These are phyloP conservation scores for Ambrosia trifida DNA, from an alignment of 129 eudicot genomes.

Conservation along the genomic window DNA sequence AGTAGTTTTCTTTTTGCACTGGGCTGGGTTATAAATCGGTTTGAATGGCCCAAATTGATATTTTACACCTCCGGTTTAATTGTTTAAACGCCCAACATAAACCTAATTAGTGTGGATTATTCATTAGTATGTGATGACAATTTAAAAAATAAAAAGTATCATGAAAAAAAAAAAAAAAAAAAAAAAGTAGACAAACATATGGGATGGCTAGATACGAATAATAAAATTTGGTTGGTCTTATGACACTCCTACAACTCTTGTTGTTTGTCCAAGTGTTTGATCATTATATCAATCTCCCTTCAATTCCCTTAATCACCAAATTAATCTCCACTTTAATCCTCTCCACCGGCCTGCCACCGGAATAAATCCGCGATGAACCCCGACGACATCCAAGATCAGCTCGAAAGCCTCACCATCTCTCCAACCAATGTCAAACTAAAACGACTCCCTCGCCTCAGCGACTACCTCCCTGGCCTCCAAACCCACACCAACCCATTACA, in stretches of 20 bases:
- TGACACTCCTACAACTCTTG: constrained; percentile 14
- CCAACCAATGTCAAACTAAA: constrained; percentile 38
- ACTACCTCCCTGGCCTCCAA: constrained; percentile 40
- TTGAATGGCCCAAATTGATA: too few relatives aligned
- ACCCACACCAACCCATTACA: constrained; percentile 54
- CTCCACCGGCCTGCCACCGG: constrained; percentile 5
- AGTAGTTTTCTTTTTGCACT: too few relatives aligned
- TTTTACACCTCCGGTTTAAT: too few relatives aligned
- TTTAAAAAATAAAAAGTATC: too few relatives aligned
- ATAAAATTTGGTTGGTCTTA: neutral
- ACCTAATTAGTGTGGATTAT: too few relatives aligned
- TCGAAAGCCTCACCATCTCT: constrained; percentile 31
- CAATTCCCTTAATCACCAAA: neutral
- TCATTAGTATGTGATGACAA: too few relatives aligned
- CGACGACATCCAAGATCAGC: constrained; percentile 15
- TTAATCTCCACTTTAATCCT: neutral
- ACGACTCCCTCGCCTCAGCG: constrained; percentile 40
- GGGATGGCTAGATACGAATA: too few relatives aligned
- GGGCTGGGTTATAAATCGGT: too few relatives aligned
- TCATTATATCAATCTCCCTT: neutral
- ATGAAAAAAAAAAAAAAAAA: too few relatives aligned
- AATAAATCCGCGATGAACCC: constrained; percentile 14
- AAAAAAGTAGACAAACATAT: too few relatives aligned
- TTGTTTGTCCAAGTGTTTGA: constrained; percentile 9
- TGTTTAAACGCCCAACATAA: too few relatives aligned